phyloP scores from a whole-genome alignment of 139 green algal genomes.

The Asterochloris sp. region DNA sequence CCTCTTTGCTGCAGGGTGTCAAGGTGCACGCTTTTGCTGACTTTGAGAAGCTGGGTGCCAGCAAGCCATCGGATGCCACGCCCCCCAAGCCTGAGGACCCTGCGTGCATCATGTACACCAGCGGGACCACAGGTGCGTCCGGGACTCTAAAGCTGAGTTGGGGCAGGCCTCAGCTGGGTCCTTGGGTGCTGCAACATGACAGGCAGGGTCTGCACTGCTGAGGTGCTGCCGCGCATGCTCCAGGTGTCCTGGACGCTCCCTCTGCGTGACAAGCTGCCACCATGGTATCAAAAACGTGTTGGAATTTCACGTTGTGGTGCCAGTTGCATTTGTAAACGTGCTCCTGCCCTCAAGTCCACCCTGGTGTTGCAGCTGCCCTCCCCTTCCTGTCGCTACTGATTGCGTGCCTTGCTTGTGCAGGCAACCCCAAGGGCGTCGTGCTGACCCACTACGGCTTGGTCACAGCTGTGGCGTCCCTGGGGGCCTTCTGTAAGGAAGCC shows the following conservation, averaged over 20 bases:
- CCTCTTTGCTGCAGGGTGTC: slow-evolving; percentile 24
- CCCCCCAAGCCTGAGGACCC: slow-evolving; percentile 72
- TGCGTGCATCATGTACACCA: slow-evolving; percentile 94
- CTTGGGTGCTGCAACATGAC: neutral
- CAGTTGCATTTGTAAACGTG: too few relatives aligned
- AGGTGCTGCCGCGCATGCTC: too few relatives aligned
- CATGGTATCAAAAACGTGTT: too few relatives aligned
- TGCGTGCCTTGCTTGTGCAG: slow-evolving; percentile 12
- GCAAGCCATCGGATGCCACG: slow-evolving; percentile 37
- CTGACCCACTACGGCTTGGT: slow-evolving; percentile 48
- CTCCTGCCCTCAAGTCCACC: too few relatives aligned
- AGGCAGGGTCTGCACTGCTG: neutral
- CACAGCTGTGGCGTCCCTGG: slow-evolving; percentile 28
- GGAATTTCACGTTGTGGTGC: too few relatives aligned
- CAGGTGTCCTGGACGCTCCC: too few relatives aligned
- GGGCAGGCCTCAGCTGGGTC: neutral
- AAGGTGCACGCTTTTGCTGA: slow-evolving; percentile 57
- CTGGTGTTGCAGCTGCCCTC: too few relatives aligned
- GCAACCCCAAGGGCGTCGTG: slow-evolving; percentile 62
- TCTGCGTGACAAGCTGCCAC: too few relatives aligned
- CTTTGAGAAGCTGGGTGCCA: slow-evolving; percentile 50
- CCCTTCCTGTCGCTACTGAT: too few relatives aligned
- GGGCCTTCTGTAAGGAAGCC: slow-evolving; percentile 9
- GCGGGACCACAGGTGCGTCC: slow-evolving; percentile 64
- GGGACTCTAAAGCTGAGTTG: too few relatives aligned